Evolutionary conservation across 2,329 filamentous ascomycete genomes (phyloP), one percentile per base, ranked within the genome.

Genomic region (Aspergillus aculeatinus): DNA sequence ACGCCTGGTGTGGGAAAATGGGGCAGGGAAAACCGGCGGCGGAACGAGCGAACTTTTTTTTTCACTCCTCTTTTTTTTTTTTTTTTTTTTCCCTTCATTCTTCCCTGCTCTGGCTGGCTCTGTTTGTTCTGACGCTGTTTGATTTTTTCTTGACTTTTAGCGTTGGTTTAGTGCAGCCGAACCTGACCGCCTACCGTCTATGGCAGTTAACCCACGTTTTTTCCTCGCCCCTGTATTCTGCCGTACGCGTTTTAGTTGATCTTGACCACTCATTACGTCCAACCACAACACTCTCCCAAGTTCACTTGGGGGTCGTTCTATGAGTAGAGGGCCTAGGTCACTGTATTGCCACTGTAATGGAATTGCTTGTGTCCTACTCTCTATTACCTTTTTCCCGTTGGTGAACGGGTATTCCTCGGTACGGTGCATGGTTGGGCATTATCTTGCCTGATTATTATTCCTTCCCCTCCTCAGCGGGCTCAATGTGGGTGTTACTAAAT

Each of bases 81-180:
- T 61, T 27, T 25, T 27, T 27, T 27, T 27, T 27, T 27, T 5
- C 3, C 25, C 27, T 29, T 29, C 27, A 7, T 9, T 29, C 59
- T 52, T 57, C 61, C 57, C 50, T 61, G 51, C 44, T 60, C 52
- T 52, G 50, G 21, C 42, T 21, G 23, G 23, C 27, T 42, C 59
- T 63, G 35, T 47, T 5, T 51, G 31, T 27, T 51, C 52, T 59
- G 55, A 60, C 57, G 62, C 63, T 55, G 60, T 61, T 57, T 60
- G 53, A 63, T 67, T 69, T 69, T 68, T 70, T 70, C 21, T 68
- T 63, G 62, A 66, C 57, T 59, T 64, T 64, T 65, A 53, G 57
- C 58, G 60, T 39, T 42, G 55, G 53, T 57, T 62, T 67, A 66
- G 68, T 65, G 62, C 61, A 65, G 64, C 62, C 52, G 59, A 61